phyloP scores from a whole-genome alignment of 306 rosid species.

The Albizia julibrissin region DNA sequence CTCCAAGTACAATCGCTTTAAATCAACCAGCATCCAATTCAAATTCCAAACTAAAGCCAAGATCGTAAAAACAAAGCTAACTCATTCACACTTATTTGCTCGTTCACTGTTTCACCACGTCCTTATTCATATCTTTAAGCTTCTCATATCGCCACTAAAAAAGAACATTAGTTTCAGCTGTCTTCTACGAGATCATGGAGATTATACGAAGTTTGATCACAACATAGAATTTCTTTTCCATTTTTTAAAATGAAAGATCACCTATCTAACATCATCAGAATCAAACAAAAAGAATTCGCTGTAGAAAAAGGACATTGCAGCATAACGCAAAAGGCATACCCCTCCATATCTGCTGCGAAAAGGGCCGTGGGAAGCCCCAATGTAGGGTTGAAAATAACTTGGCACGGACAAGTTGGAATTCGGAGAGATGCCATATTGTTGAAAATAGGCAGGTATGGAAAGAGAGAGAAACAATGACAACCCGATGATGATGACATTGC shows the following conservation, averaged over 20 bases:
- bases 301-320: constrained; percentile 12
- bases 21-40: constrained; percentile 8
- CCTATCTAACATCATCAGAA: background rate
- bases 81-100: background rate
- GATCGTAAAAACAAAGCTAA: background rate
- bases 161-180: constrained; percentile 10
- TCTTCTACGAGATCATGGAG: background rate
- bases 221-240: background rate
- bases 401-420: constrained; percentile 76
- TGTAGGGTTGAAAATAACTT: constrained; percentile 91
- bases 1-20: background rate
- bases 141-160: background rate
- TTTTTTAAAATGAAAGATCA: background rate
- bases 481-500: constrained; percentile 92
- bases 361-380: constrained; percentile 95
- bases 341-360: constrained; percentile 75
- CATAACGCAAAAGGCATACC: constrained; percentile 53
- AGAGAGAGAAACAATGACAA: constrained; percentile 89
- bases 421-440: constrained; percentile 86
- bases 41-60: constrained; percentile 1
- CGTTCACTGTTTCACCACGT: too few relatives aligned
- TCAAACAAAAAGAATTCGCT: constrained; percentile 19
- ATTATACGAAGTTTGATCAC: background rate
- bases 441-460: constrained; percentile 93
- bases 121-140: too few relatives aligned